Evolutionary conservation across 148 eudicot species (phyloP).

Genomic region (Cornus florida): DNA sequence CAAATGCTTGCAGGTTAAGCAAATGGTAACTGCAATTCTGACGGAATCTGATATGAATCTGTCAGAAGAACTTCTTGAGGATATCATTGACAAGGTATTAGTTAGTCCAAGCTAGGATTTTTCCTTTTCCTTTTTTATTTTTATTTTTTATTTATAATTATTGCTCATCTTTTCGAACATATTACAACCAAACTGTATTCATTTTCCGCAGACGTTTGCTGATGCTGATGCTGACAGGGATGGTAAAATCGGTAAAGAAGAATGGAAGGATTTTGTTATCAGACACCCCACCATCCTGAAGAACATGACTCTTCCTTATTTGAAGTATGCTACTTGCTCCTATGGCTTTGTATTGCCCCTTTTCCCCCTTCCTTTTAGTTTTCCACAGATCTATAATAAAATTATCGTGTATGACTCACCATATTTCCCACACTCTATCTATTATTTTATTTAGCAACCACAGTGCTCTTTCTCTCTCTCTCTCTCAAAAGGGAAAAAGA

Average conservation of each 20-base stretch:
- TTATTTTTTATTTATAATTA: too few relatives aligned
- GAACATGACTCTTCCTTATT: slow-evolving; percentile 93
- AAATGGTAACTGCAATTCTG: slow-evolving; percentile 85
- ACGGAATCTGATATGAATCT: slow-evolving; percentile 70
- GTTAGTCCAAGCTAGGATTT: too few relatives aligned
- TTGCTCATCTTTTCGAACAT: too few relatives aligned
- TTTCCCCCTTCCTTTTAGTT: neutral
- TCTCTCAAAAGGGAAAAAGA: too few relatives aligned
- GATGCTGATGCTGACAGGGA: slow-evolving; percentile 87
- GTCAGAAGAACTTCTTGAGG: slow-evolving; percentile 77
- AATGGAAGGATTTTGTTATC: slow-evolving; percentile 74
- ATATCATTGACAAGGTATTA: slow-evolving; percentile 74
- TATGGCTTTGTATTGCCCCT: neutral
- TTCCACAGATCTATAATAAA: neutral
- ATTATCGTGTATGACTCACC: too few relatives aligned
- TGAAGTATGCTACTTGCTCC: slow-evolving; percentile 52
- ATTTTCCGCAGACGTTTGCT: slow-evolving; percentile 62
- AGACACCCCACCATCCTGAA: slow-evolving; percentile 64
- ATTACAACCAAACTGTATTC: too few relatives aligned
- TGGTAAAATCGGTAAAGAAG: slow-evolving; percentile 72
- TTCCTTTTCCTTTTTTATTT: too few relatives aligned
- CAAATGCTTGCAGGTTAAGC: slow-evolving; percentile 67
- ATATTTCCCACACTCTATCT: too few relatives aligned
- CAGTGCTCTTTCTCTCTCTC: too few relatives aligned
- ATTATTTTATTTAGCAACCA: too few relatives aligned